phyloP scores from a whole-genome alignment of 2,329 filamentous ascomycete genomes.

The Arthrobotrys megalospora region DNA sequence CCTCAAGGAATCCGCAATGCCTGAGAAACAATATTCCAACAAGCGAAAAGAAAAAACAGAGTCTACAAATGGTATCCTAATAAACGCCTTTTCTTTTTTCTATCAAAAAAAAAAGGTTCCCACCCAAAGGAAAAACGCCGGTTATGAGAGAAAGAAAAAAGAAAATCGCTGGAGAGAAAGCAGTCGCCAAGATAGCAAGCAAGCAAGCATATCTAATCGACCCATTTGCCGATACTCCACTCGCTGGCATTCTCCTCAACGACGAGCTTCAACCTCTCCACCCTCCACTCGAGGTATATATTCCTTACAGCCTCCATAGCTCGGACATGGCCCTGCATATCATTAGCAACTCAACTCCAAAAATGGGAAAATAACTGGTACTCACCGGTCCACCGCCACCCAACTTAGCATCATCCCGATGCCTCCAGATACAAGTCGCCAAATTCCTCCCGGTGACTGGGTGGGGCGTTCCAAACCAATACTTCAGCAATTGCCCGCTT shows the following conservation, averaged over 20 bases:
- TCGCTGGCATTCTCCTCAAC: constrained; percentile 76
- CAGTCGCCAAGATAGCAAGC: neutral
- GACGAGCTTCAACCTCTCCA: constrained; percentile 79
- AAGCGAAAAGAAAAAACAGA: constrained; percentile 17
- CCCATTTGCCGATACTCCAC: constrained; percentile 78
- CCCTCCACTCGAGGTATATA: constrained; percentile 74
- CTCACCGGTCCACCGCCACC: constrained; percentile 75
- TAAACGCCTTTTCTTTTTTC: constrained; percentile 35
- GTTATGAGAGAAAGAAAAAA: constrained; percentile 20
- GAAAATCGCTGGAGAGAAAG: constrained; percentile 11
- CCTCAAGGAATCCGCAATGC: constrained; percentile 7
- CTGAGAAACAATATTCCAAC: constrained; percentile 1
- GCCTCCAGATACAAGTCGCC: constrained; percentile 82
- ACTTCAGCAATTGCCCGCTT: constrained; percentile 88
- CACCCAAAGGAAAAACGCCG: constrained; percentile 40
- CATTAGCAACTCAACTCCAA: constrained; percentile 28
- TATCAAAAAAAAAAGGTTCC: neutral
- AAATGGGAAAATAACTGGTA: constrained; percentile 69
- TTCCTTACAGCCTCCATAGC: constrained; percentile 77
- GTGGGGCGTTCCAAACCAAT: constrained; percentile 88
- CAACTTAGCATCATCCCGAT: constrained; percentile 73
- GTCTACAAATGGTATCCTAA: constrained; percentile 48
- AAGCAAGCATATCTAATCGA: constrained; percentile 24
- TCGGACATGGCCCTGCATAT: constrained; percentile 67
- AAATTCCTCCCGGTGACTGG: constrained; percentile 78